phyloP scores from a whole-genome alignment of 1,284 basidiomycete species.

The Hypsizygus ulmarius region DNA sequence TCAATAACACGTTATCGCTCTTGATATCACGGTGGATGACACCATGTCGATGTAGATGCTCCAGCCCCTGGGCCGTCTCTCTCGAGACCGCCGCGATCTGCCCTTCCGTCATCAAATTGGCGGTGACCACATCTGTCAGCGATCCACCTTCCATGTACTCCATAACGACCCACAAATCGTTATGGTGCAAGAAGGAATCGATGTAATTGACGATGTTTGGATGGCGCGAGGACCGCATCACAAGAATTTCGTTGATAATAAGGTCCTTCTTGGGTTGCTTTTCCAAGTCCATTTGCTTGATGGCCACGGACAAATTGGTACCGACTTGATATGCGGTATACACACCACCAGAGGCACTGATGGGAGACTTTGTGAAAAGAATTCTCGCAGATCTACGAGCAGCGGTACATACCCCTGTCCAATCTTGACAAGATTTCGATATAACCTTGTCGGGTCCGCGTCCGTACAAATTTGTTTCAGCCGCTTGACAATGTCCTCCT shows the following conservation, averaged over 20 bases:
- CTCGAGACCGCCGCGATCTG: slow-evolving; percentile 93
- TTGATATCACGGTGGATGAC: slow-evolving; percentile 99
- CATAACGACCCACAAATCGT: slow-evolving; percentile 99
- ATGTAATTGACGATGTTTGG: slow-evolving; percentile 99
- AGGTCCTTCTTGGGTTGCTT: slow-evolving; percentile 99
- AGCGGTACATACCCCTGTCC: slow-evolving; percentile 81
- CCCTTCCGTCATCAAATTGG: slow-evolving; percentile 92
- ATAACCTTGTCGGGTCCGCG: slow-evolving; percentile 93
- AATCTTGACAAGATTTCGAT: slow-evolving; percentile 93
- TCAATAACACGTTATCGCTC: slow-evolving; percentile 93
- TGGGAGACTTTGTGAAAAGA: neutral
- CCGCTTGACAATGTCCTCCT: slow-evolving; percentile 88
- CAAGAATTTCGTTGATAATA: slow-evolving; percentile 99
- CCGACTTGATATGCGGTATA: slow-evolving; percentile 98
- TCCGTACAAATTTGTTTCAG: slow-evolving; percentile 95
- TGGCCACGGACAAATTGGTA: slow-evolving; percentile 91
- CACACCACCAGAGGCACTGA: slow-evolving; percentile 92
- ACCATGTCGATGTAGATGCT: slow-evolving; percentile 91
- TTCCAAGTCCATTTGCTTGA: slow-evolving; percentile 99
- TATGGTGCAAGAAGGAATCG: slow-evolving; percentile 96
- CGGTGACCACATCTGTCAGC: slow-evolving; percentile 94
- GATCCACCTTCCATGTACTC: slow-evolving; percentile 98
- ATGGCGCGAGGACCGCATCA: slow-evolving; percentile 95
- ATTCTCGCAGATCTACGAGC: neutral
- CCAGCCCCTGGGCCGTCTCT: slow-evolving; percentile 88